Conservation (phyloP, 768 basidiomycete species). For the Boletus subparvulus region DNA sequence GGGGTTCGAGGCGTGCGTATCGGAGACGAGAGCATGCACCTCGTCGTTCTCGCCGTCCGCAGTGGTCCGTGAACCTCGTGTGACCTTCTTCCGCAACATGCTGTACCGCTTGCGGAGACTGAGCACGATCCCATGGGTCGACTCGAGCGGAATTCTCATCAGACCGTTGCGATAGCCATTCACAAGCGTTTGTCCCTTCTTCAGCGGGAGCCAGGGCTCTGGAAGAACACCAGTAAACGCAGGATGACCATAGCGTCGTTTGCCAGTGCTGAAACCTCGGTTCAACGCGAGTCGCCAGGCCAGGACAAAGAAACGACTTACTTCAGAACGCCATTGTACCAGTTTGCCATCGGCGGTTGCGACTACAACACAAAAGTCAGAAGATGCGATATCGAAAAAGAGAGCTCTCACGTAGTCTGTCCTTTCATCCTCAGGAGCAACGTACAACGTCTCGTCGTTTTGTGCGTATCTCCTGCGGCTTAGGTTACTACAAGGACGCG, state of each 20-base stretch:
- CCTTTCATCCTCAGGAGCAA: conserved; percentile 90
- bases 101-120: conserved; percentile 76
- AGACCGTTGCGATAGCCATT: conserved; percentile 45
- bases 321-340: conserved; percentile 93
- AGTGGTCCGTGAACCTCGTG: conserved; percentile 8
- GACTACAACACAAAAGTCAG: conserved; percentile 49
- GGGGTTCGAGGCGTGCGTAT: conserved; percentile 45
- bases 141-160: conserved; percentile 39
- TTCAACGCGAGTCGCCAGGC: background rate
- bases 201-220: conserved; percentile 90
- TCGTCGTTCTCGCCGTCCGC: conserved; percentile 12
- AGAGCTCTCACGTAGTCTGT: conserved; percentile 73
- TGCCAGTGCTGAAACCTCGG: conserved; percentile 67
- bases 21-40: conserved; percentile 25
- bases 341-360: conserved; percentile 95
- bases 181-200: conserved; percentile 74
- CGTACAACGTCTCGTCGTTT: conserved; percentile 92
- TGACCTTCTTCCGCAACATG: conserved; percentile 40
- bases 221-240: conserved; percentile 92
- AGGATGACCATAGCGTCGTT: conserved; percentile 92
- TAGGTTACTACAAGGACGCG: conserved; percentile 57
- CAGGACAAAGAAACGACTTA: conserved; percentile 31
- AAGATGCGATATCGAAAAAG: background rate
- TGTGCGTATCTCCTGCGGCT: conserved; percentile 86
- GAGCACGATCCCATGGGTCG: conserved; percentile 71